A percentile compares a stretch with the other conserved stretches of the same genome.
These are phyloP conservation scores for Podospora appendiculata DNA, from an alignment of 495 filamentous ascomycete genomes.

Conservation along the genomic window DNA sequence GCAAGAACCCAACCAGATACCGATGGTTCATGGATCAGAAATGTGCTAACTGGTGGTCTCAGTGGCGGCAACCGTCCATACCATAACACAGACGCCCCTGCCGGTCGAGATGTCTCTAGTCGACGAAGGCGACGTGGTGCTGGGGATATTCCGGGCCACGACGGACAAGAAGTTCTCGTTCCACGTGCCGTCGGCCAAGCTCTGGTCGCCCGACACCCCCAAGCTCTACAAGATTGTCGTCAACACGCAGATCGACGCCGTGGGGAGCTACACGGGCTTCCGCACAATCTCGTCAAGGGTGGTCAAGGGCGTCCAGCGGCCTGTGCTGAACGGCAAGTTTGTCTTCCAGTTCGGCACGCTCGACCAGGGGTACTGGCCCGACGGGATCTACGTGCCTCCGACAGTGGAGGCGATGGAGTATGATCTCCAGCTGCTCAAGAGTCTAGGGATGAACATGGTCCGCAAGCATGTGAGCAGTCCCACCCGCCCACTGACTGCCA, in stretches of 20 bases:
- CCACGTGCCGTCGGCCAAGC: slow-evolving; percentile 21
- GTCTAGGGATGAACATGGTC: slow-evolving; percentile 58
- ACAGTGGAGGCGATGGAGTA: slow-evolving; percentile 57
- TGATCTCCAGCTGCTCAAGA: slow-evolving; percentile 53
- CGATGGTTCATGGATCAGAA: background rate
- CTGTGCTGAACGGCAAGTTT: slow-evolving; percentile 56
- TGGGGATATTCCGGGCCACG: background rate
- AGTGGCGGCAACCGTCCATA: slow-evolving; percentile 48
- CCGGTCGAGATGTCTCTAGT: slow-evolving; percentile 33
- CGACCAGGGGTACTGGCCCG: slow-evolving; percentile 62
- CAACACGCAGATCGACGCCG: slow-evolving; percentile 43
- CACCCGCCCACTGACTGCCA: too few relatives aligned
- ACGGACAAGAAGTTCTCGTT: background rate
- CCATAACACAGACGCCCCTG: slow-evolving; percentile 14
- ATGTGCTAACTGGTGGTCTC: slow-evolving; percentile 4
- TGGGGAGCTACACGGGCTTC: slow-evolving; percentile 60
- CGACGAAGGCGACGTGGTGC: slow-evolving; percentile 13
- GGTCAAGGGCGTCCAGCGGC: slow-evolving; percentile 52
- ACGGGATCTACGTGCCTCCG: slow-evolving; percentile 55
- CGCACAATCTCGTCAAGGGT: slow-evolving; percentile 47
- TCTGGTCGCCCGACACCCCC: slow-evolving; percentile 56
- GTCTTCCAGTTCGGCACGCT: slow-evolving; percentile 59
- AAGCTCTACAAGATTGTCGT: slow-evolving; percentile 56
- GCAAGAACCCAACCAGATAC: slow-evolving; percentile 23
- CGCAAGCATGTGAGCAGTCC: slow-evolving; percentile 52